Base-by-base conservation (phyloP, 139 green algal genomes). In the Coccomyxa sp. region DNA sequence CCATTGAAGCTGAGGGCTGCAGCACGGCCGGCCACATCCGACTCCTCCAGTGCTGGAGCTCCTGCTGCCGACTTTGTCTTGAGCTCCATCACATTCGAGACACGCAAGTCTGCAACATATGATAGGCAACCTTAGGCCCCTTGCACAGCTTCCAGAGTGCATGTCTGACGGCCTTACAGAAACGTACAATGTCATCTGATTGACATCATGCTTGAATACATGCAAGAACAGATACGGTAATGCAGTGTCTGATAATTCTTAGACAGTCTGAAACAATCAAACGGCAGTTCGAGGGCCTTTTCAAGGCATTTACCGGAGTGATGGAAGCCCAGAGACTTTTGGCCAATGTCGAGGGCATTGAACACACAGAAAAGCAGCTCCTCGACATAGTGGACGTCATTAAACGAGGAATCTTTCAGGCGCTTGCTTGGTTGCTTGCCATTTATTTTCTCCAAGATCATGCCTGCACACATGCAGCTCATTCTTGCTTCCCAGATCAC, bases 81-180 rank as follows among this genome's bases (percentile, higher is more conserved):
- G 28, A 82, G 60, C 79, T 82, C 79, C 79, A 82, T 82, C 30
- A 82, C 79, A 30, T 82, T 82, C 30, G 32, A 58, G 13, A 77
- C 15, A 10, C 79, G 60, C 76, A 63, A 32, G 14, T 63, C 76
- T n/a, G 76, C 76, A 58, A 0, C 30, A 25, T 25, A 32, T 21
- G 25, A 30, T 7, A 45, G 71, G 4, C 16, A 51, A 51, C 3
- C 38, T 51, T 7, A 51, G 38, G 38, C 38, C 38, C 38, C 38
- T 51, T 51, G 38, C 38, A 51, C 38, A 51, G 38, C 38, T 51
- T 51, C 38, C 38, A 51, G 7, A 11, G 1, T 21, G 25, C 27
- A 45, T n/a, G 25, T 80, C 30, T 80, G 4, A 30, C 18, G 63
- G 21, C 63, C 63, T 71, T 1, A 71, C 63, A 71, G 63, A 71